Evolutionary conservation across 2,329 filamentous ascomycete species (phyloP), one percentile per base, ranked within the genome.

Genomic region (Decorospora gaudefroyi): DNA sequence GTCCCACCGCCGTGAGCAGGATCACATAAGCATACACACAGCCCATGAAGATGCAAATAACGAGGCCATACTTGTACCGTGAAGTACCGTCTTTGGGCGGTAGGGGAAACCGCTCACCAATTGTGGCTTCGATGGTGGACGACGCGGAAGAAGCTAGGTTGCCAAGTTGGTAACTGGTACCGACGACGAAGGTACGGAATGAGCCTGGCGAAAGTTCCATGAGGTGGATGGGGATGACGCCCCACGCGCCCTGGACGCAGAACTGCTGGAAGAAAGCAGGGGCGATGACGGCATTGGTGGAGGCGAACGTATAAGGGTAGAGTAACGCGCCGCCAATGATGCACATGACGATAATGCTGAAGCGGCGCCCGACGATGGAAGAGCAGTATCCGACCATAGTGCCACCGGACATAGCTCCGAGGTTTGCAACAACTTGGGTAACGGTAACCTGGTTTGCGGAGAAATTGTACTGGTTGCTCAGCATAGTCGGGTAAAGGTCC

Each of bases 1-100:
- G 77, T 4, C 86, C 86, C 3, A 88, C 29, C 7, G 88, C 67
- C 0, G 84, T 85, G 41, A 89, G 64, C 2, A 84, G 6, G 47
- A 85, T 82, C 4, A 78, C 73, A 62, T 84, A 85, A 2, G 72
- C 79, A 57, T 76, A 95, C 1, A 95, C 89, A 56, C 86, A 90
- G 1, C 79, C 90, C 87, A 96, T 90, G 72, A 96, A 95, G 62
- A 95, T 93, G 64, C 85, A 89, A 53, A 95, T 92, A 7, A 95
- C 89, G 57, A 85, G 85, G 26, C 88, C 89, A 57, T 95, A 95
- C 12, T 76, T 67, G 1, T 78, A 70, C 17, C 70, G 53, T 37
- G 52, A 54, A 0, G 59, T 49, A 11, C 54, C 54, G 17, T 61
- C 66, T 57, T 69, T 79, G 0, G 80, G 73, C 0, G 83, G 76